These are phyloP conservation scores for Corylus heterophylla DNA, from an alignment of 306 rosid genomes.

Conservation along the genomic window DNA sequence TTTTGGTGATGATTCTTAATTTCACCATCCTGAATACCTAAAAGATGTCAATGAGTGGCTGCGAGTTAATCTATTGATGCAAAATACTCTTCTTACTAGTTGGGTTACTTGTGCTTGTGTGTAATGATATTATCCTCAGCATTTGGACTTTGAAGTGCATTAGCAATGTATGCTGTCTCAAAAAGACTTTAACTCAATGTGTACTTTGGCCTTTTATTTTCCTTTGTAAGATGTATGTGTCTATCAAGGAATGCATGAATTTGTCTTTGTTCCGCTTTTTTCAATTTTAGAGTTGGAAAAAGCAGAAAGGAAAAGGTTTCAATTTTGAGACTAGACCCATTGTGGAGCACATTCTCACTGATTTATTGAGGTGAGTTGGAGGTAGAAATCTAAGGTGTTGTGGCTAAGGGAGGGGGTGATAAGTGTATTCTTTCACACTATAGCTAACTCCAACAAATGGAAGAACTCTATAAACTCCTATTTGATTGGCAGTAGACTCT, in stretches of 20 bases:
- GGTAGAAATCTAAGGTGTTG: no score
- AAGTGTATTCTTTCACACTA: no score
- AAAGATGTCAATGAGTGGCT: conserved; percentile 8
- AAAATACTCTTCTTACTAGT: conserved; percentile 3
- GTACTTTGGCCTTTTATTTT: conserved; percentile 17
- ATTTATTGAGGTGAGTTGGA: neutral
- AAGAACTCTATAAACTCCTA: no score
- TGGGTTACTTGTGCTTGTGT: conserved; percentile 15
- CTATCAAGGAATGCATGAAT: neutral
- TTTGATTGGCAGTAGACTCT: no score
- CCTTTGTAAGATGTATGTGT: conserved; percentile 11
- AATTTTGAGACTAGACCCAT: neutral
- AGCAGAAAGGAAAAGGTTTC: neutral
- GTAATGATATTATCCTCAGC: neutral
- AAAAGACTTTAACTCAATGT: neutral
- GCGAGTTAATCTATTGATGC: conserved; percentile 15
- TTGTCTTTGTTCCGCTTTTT: neutral
- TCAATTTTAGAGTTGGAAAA: neutral
- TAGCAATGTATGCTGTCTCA: neutral
- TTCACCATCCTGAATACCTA: conserved; percentile 8
- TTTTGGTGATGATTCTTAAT: neutral
- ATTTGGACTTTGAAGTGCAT: neutral
- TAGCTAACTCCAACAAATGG: no score
- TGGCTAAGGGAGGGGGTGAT: no score
- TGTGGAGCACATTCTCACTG: neutral